These are phyloP conservation scores for Myotisia sp. DNA, from an alignment of 2,329 filamentous ascomycete genomes.

Conservation along the genomic window DNA sequence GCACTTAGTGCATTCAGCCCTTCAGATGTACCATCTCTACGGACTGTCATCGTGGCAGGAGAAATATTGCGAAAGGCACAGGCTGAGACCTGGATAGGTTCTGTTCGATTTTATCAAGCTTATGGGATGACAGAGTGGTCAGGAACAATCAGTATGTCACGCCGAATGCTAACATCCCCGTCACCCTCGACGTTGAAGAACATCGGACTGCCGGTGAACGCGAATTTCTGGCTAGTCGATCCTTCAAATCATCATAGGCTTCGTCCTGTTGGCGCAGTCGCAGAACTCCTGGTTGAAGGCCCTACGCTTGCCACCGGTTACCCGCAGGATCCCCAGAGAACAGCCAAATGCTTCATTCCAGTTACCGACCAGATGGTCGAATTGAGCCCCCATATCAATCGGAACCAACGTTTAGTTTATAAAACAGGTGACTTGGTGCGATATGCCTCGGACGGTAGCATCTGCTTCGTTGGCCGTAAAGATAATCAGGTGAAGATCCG, in stretches of 20 bases:
- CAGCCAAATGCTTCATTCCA: conserved; percentile 24
- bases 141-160: background rate
- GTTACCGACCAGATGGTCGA: conserved; percentile 46
- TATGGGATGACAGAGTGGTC: conserved; percentile 17
- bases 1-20: conserved; percentile 32
- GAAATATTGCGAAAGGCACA: conserved; percentile 19
- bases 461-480: background rate
- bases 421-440: conserved; percentile 23
- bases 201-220: conserved; percentile 12
- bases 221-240: conserved; percentile 23
- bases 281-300: conserved; percentile 27
- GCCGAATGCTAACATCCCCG: background rate
- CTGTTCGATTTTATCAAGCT: conserved; percentile 21
- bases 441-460: background rate
- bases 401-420: conserved; percentile 35
- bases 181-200: background rate
- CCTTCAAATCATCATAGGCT: conserved; percentile 20
- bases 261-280: conserved; percentile 25
- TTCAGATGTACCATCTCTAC: conserved; percentile 23
- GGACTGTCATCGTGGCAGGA: conserved; percentile 22
- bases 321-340: conserved; percentile 25
- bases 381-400: conserved; percentile 12
- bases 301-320: conserved; percentile 27
- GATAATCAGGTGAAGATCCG: background rate
- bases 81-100: conserved; percentile 20